Base-by-base conservation (phyloP, 1,284 basidiomycete species). In the Ceratobasidium sp. region DNA sequence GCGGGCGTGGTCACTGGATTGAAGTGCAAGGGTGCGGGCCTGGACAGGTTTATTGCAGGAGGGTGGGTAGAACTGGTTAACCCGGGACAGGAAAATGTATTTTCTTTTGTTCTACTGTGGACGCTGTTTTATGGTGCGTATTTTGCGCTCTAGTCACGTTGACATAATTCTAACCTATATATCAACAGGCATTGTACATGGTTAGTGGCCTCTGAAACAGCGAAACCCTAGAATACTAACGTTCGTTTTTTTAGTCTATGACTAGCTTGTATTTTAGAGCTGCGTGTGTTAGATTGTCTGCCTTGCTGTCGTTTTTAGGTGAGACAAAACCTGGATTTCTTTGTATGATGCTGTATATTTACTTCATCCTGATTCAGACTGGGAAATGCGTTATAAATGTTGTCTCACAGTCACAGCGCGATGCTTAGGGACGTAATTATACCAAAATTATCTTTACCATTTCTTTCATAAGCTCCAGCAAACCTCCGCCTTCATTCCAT, bases 31-130 rank as follows among this genome's bases (percentile, higher is more conserved):
- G 87, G 88, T 21, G 64, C 76, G 75, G 83, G 83, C 55, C 85
- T 89, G 4, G 77, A 80, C 57, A 88, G 87, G 76, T 92, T 87
- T 80, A 81, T 91, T 26, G 47, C 77, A 52, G 59, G 75, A 54
- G 82, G 79, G 13, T 80, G 79, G 79, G 81, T 84, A 78, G 91
- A 91, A 72, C 82, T 95, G 50, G 81, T 89, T 58, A 93, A 91
- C 73, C 90, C 94, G 0, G 92, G 93, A 13, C 90, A 93, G 81
- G 94, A 96, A 81, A 95, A 94, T 76, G 83, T 90, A 21, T 91
- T 93, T 78, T 93, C 93, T 0, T 96, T 95, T 79, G 86, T 96
- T 74, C 85, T 96, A 54, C 89, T 92, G 43, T 96, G 94, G 94
- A 96, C 94, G 46, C 83, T 95, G 73, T 92, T 94, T 80, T 95